Conservation (phyloP, 352 stramenopile genomes). For the Ochromonadaceae sp. region DNA sequence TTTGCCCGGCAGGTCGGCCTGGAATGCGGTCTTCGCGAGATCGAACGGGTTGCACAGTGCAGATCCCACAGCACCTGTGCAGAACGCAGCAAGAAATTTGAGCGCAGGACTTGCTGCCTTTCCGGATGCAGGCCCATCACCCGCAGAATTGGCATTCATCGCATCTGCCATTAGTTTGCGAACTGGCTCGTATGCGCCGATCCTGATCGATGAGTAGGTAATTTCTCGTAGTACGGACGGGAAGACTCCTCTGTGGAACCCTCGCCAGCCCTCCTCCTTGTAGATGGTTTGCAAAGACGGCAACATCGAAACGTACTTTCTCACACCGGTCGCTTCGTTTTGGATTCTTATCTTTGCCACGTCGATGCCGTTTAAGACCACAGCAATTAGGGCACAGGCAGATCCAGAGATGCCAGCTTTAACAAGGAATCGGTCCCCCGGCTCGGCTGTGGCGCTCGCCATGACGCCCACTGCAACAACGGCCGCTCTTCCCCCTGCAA, state of each 20-base stretch:
- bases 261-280: conserved; percentile 19
- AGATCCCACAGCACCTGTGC: conserved; percentile 22
- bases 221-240: conserved; percentile 22
- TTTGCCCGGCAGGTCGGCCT: conserved; percentile 7
- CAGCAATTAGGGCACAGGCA: too few species aligned
- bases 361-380: too few species aligned
- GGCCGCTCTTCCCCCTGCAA: too few species aligned
- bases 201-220: conserved; percentile 23
- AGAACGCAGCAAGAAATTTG: conserved; percentile 27
- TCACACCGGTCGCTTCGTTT: too few species aligned
- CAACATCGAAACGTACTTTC: too few species aligned
- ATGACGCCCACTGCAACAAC: too few species aligned
- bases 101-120: conserved; percentile 10
- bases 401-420: too few species aligned
- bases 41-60: conserved; percentile 27
- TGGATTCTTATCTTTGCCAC: too few species aligned
- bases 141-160: neutral
- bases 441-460: too few species aligned
- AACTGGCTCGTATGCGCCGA: conserved; percentile 28
- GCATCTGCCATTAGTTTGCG: conserved; percentile 12
- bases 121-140: neutral
- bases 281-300: too few species aligned
- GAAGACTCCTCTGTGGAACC: conserved; percentile 21
- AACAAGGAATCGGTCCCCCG: too few species aligned
- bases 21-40: conserved; percentile 26